Percentiles rank a stretch among this genome's conserved stretches.
These are phyloP conservation scores for Maudiozyma serrabonitensis DNA, from an alignment of 805 yeast genomes.

Conservation along the genomic window DNA sequence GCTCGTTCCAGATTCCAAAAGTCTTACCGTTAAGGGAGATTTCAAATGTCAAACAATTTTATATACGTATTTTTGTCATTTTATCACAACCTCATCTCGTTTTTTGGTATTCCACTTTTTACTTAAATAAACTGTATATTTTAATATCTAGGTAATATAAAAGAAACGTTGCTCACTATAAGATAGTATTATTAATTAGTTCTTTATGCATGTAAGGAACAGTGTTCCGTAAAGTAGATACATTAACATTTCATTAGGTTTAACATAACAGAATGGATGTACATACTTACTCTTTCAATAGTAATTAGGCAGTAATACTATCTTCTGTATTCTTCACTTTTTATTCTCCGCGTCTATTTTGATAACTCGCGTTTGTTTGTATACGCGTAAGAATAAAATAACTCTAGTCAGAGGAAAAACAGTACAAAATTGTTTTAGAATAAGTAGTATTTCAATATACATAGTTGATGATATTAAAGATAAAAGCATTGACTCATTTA, in stretches of 20 bases:
- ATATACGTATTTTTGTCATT: slow-evolving; percentile 45
- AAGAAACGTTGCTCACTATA: slow-evolving; percentile 15
- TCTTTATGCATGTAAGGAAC: too few species aligned
- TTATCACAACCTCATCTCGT: slow-evolving; percentile 4
- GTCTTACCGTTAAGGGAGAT: slow-evolving; percentile 85
- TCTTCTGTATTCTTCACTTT: neutral
- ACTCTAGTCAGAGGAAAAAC: too few species aligned
- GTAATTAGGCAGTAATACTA: neutral
- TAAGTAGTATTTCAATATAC: too few species aligned
- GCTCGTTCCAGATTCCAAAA: slow-evolving; percentile 99
- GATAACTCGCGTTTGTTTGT: slow-evolving; percentile 2
- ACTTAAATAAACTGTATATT: slow-evolving; percentile 26
- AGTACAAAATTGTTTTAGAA: too few species aligned
- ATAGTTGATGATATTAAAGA: too few species aligned
- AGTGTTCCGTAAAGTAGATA: too few species aligned
- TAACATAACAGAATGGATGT: too few species aligned
- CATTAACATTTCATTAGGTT: too few species aligned
- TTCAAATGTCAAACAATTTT: slow-evolving; percentile 22
- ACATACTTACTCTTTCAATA: too few species aligned
- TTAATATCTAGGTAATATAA: slow-evolving; percentile 20
- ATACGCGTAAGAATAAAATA: slow-evolving; percentile 1
- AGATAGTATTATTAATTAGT: neutral
- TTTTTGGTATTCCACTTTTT: slow-evolving; percentile 9
- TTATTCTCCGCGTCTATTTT: neutral
- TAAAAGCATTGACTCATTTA: too few species aligned